A percentile compares a stretch with the other conserved stretches of the same genome.
phyloP scores from a whole-genome alignment of 1,284 basidiomycete species.

The Leccinum griseonigrum region DNA sequence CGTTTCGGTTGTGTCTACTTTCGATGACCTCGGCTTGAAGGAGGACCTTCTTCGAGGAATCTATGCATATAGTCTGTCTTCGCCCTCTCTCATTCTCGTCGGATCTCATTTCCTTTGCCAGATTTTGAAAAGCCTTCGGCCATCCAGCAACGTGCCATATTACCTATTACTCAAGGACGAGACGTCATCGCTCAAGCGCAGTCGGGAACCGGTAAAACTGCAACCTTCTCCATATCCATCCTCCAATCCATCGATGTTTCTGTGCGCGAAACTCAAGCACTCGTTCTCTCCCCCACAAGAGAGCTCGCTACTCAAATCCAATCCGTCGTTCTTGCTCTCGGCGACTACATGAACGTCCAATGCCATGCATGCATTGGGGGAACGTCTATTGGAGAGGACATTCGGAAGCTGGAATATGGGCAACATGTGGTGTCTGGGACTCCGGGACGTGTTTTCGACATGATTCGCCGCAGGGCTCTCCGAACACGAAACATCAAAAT shows the following conservation, averaged over 20 bases:
- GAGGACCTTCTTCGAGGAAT: constrained; percentile 96
- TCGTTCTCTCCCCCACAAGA: constrained; percentile 93
- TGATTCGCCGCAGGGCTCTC: constrained; percentile 94
- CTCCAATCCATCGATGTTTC: constrained; percentile 96
- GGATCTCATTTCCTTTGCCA: constrained; percentile 32
- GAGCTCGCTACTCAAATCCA: constrained; percentile 98
- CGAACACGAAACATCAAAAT: constrained; percentile 99
- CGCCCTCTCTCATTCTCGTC: background rate
- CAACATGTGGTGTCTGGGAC: constrained; percentile 98
- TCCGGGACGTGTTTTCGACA: constrained; percentile 98
- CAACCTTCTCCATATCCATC: constrained; percentile 94
- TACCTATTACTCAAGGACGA: constrained; percentile 92
- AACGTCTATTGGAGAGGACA: constrained; percentile 97
- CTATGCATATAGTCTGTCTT: constrained; percentile 92
- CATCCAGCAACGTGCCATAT: constrained; percentile 97
- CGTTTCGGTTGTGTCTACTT: constrained; percentile 82
- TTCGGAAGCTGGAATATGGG: constrained; percentile 96
- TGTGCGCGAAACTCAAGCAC: constrained; percentile 94
- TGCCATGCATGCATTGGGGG: constrained; percentile 99
- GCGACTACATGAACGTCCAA: constrained; percentile 99
- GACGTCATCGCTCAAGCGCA: constrained; percentile 99
- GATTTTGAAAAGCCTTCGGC: constrained; percentile 99
- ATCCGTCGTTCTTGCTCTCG: constrained; percentile 95
- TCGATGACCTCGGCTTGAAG: constrained; percentile 93
- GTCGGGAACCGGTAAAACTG: constrained; percentile 99